phyloP scores from a whole-genome alignment of 2,329 filamentous ascomycete species.

The Sordariomycetes sp. region DNA sequence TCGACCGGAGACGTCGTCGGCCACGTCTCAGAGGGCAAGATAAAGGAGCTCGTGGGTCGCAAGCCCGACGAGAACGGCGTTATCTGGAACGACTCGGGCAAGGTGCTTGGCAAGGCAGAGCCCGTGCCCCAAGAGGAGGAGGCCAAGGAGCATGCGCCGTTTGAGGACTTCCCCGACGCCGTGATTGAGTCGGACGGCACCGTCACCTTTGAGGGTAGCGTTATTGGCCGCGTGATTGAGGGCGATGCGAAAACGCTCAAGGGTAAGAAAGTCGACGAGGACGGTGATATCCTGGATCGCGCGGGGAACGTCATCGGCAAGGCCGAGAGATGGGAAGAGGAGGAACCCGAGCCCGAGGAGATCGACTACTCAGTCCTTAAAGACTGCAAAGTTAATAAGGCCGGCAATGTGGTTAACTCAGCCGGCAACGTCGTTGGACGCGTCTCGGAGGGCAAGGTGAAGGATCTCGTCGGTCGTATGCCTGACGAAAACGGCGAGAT shows the following conservation, averaged over 20 bases:
- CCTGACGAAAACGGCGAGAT: conserved; percentile 55
- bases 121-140: conserved; percentile 38
- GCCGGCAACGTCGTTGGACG: conserved; percentile 44
- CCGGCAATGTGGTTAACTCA: conserved; percentile 41
- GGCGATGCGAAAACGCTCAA: conserved; percentile 51
- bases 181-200: conserved; percentile 38
- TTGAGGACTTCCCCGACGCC: conserved; percentile 44
- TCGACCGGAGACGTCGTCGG: conserved; percentile 41
- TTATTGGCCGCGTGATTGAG: conserved; percentile 48
- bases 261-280: conserved; percentile 53
- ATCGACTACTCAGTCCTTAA: conserved; percentile 34
- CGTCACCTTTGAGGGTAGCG: conserved; percentile 34
- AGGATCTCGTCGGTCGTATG: conserved; percentile 50
- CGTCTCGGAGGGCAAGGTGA: conserved; percentile 48
- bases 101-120: conserved; percentile 54
- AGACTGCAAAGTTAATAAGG: conserved; percentile 43
- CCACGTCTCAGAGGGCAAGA: conserved; percentile 48
- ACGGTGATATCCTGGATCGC: conserved; percentile 56
- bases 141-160: conserved; percentile 31
- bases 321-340: conserved; percentile 53
- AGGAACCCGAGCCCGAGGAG: conserved; percentile 19
- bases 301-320: conserved; percentile 54
- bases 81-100: conserved; percentile 58
- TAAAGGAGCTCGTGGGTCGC: conserved; percentile 50
- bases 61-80: conserved; percentile 53